These are phyloP conservation scores for Cyclotella baltica DNA, from an alignment of 108 stramenopile species.

Conservation along the genomic window DNA sequence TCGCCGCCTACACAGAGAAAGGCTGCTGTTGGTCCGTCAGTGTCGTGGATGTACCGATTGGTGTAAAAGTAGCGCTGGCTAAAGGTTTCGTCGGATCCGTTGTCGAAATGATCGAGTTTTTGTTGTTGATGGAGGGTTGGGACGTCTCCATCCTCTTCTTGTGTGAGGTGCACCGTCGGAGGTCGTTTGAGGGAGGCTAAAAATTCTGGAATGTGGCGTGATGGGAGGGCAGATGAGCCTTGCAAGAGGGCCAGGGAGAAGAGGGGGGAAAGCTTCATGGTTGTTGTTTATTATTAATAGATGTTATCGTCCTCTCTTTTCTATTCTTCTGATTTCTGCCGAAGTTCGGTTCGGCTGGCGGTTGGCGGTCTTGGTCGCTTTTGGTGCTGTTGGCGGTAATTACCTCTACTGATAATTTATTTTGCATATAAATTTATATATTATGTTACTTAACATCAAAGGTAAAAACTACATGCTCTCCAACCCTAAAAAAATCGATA, in stretches of 20 bases:
- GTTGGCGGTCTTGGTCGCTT: too few species aligned
- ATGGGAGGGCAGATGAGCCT: neutral
- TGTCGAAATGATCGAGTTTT: conserved; percentile 72
- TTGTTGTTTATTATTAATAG: neutral
- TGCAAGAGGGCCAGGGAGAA: neutral
- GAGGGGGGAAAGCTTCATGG: conserved; percentile 5
- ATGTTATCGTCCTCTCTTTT: neutral
- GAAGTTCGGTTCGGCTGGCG: neutral
- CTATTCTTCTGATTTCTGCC: neutral
- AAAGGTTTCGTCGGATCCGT: conserved; percentile 49
- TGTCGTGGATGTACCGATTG: conserved; percentile 50
- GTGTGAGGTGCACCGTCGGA: neutral
- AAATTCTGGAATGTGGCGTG: neutral
- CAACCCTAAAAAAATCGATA: too few species aligned
- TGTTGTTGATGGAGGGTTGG: conserved; percentile 67
- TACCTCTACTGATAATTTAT: too few species aligned
- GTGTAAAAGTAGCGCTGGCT: conserved; percentile 82
- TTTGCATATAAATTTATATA: too few species aligned
- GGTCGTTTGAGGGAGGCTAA: neutral
- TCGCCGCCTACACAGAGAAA: too few species aligned
- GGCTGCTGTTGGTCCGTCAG: conserved; percentile 28
- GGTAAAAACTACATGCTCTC: too few species aligned
- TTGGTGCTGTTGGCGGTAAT: too few species aligned
- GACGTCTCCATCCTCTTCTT: conserved; percentile 39
- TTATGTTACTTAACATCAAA: too few species aligned